These are phyloP conservation scores for Collybia mongolica DNA, from an alignment of 768 basidiomycete species.

Conservation along the genomic window DNA sequence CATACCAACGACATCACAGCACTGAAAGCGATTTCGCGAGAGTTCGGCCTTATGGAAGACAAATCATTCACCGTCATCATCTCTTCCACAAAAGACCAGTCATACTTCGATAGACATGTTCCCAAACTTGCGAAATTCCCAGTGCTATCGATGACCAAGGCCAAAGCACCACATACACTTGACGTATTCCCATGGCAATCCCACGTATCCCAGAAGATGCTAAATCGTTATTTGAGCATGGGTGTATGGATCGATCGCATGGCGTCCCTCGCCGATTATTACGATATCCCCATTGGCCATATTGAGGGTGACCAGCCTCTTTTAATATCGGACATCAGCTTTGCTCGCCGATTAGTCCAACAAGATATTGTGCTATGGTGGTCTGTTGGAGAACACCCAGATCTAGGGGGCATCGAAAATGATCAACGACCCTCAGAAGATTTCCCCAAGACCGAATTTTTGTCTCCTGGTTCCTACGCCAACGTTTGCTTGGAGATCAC, in stretches of 20 bases:
- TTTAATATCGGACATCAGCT: slow-evolving; percentile 86
- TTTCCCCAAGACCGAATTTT: slow-evolving; percentile 80
- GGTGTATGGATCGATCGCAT: slow-evolving; percentile 80
- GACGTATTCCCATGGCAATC: slow-evolving; percentile 90
- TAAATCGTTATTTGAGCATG: slow-evolving; percentile 76
- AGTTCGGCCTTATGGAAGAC: slow-evolving; percentile 74
- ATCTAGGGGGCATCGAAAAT: slow-evolving; percentile 91
- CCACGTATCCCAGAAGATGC: slow-evolving; percentile 79
- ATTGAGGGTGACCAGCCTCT: slow-evolving; percentile 88
- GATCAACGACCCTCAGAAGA: slow-evolving; percentile 79
- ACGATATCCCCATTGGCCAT: slow-evolving; percentile 91
- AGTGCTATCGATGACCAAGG: slow-evolving; percentile 81
- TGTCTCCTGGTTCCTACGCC: slow-evolving; percentile 81
- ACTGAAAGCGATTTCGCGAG: slow-evolving; percentile 83
- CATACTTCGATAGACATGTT: slow-evolving; percentile 74
- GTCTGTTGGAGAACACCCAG: slow-evolving; percentile 86
- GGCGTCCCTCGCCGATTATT: slow-evolving; percentile 81
- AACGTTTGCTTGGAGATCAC: slow-evolving; percentile 92
- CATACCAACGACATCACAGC: slow-evolving; percentile 79
- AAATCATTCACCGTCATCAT: slow-evolving; percentile 76
- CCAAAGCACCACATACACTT: slow-evolving; percentile 68
- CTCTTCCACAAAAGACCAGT: slow-evolving; percentile 82
- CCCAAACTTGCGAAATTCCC: slow-evolving; percentile 83
- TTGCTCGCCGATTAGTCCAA: slow-evolving; percentile 80
- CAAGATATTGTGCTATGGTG: slow-evolving; percentile 97